phyloP scores from a whole-genome alignment of 208 protist genomes.

The Angomonas ambiguus region DNA sequence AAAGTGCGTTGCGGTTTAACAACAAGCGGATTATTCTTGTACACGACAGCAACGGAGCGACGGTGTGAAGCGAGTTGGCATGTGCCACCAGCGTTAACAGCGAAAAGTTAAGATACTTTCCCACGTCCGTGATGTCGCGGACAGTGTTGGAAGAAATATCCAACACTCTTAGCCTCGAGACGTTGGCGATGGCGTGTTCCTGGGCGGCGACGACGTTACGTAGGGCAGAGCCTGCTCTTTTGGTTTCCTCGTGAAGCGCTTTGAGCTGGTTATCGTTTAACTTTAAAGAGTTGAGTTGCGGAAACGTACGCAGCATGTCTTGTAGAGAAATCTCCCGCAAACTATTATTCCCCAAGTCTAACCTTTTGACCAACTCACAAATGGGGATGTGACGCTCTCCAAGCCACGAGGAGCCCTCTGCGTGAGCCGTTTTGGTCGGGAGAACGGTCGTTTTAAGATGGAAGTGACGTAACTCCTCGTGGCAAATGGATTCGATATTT shows the following conservation, averaged over 20 bases:
- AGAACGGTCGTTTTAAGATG: background rate
- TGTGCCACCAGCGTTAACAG: slow-evolving; percentile 26
- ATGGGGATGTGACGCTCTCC: slow-evolving; percentile 1
- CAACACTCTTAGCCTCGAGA: slow-evolving; percentile 12
- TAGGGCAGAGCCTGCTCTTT: slow-evolving; percentile 12
- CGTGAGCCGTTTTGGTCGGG: background rate
- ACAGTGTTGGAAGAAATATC: slow-evolving; percentile 61
- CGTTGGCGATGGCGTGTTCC: slow-evolving; percentile 2
- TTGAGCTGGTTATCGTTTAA: slow-evolving; percentile 41
- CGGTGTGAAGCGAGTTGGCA: slow-evolving; percentile 42
- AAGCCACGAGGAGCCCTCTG: background rate
- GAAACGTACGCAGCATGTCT: slow-evolving; percentile 47
- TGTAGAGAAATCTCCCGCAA: slow-evolving; percentile 31
- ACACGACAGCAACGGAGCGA: slow-evolving; percentile 44
- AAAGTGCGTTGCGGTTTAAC: slow-evolving; percentile 49
- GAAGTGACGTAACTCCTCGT: background rate
- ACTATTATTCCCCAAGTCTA: slow-evolving; percentile 74
- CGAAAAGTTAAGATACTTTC: slow-evolving; percentile 27
- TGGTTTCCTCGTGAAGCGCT: background rate
- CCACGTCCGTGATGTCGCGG: slow-evolving; percentile 27
- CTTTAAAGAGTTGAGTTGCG: slow-evolving; percentile 28
- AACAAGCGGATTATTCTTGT: slow-evolving; percentile 33
- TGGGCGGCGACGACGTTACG: slow-evolving; percentile 63
- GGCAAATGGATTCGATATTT: slow-evolving; percentile 19
- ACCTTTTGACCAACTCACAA: slow-evolving; percentile 23